These are phyloP conservation scores for Boletus subcaerulescens DNA, from an alignment of 768 basidiomycete species.

Conservation along the genomic window DNA sequence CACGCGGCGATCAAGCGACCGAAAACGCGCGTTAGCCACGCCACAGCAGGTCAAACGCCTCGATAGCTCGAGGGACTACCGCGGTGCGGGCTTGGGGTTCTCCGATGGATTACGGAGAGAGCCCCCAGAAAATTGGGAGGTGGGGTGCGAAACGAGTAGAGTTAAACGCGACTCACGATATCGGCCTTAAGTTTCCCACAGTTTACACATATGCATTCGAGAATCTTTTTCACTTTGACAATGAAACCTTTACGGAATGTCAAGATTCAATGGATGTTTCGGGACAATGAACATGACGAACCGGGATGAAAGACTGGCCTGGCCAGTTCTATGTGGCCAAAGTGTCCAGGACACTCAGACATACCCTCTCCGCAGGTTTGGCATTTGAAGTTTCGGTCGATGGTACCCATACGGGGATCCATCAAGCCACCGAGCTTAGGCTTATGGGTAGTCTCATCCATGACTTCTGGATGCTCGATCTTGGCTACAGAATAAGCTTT, in stretches of 20 bases:
- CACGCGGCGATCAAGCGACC: slow-evolving; percentile 92
- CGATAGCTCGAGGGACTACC: slow-evolving; percentile 71
- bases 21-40: slow-evolving; percentile 82
- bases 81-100: slow-evolving; percentile 93
- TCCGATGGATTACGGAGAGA: slow-evolving; percentile 84
- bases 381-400: slow-evolving; percentile 97
- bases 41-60: slow-evolving; percentile 81
- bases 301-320: slow-evolving; percentile 97
- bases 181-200: slow-evolving; percentile 98
- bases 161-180: slow-evolving; percentile 84
- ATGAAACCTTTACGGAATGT: slow-evolving; percentile 68
- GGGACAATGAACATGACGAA: slow-evolving; percentile 37
- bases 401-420: slow-evolving; percentile 98
- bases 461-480: slow-evolving; percentile 97
- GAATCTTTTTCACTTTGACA: slow-evolving; percentile 98
- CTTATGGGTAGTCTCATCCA: slow-evolving; percentile 90
- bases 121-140: slow-evolving; percentile 98
- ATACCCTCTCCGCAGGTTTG: slow-evolving; percentile 99
- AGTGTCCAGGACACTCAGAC: slow-evolving; percentile 99
- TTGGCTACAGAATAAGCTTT: slow-evolving; percentile 99
- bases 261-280: not conserved
- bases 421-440: slow-evolving; percentile 93
- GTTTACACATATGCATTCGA: slow-evolving; percentile 98
- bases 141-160: slow-evolving; percentile 90
- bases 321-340: slow-evolving; percentile 97